phyloP scores from a whole-genome alignment of 345 rosid genomes.

The Hypericum androsaemum region DNA sequence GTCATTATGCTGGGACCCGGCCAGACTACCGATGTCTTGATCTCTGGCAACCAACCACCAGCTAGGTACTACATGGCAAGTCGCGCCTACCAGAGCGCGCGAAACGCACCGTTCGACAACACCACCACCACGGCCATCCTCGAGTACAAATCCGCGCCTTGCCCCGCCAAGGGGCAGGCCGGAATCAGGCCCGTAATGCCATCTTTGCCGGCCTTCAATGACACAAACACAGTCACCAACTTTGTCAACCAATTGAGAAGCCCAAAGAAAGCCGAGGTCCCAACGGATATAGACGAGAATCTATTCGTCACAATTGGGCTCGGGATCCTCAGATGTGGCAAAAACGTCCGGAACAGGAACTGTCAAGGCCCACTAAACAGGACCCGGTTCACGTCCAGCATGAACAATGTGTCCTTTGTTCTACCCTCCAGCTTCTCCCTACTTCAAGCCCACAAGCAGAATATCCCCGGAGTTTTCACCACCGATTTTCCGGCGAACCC shows the following conservation, averaged over 20 bases:
- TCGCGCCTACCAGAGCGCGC: conserved; percentile 19
- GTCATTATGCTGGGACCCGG: conserved; percentile 25
- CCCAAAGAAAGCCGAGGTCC: conserved; percentile 10
- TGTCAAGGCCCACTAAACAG: conserved; percentile 25
- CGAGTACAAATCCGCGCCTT: conserved; percentile 20
- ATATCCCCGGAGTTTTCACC: conserved; percentile 25
- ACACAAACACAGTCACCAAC: conserved; percentile 19
- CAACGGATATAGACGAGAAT: conserved; percentile 14
- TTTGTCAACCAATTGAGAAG: conserved; percentile 18
- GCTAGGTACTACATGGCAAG: conserved; percentile 18
- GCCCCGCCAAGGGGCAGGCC: conserved; percentile 10
- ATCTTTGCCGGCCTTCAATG: conserved; percentile 16
- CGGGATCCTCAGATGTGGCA: conserved; percentile 18
- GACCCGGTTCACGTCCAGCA: conserved; percentile 29
- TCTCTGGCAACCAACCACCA: conserved; percentile 18
- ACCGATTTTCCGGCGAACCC: conserved; percentile 31
- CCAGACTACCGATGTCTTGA: conserved; percentile 25
- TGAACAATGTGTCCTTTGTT: conserved; percentile 39
- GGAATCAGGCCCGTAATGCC: conserved; percentile 20
- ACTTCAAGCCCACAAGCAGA: conserved; percentile 31
- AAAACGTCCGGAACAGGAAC: conserved; percentile 14
- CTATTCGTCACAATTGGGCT: conserved; percentile 18
- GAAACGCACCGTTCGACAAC: conserved; percentile 20
- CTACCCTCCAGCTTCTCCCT: conserved; percentile 23
- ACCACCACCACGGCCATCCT: conserved; percentile 24